Evolutionary conservation across 1,284 basidiomycete genomes (phyloP).

Genomic region (Apiotrichum sp.): DNA sequence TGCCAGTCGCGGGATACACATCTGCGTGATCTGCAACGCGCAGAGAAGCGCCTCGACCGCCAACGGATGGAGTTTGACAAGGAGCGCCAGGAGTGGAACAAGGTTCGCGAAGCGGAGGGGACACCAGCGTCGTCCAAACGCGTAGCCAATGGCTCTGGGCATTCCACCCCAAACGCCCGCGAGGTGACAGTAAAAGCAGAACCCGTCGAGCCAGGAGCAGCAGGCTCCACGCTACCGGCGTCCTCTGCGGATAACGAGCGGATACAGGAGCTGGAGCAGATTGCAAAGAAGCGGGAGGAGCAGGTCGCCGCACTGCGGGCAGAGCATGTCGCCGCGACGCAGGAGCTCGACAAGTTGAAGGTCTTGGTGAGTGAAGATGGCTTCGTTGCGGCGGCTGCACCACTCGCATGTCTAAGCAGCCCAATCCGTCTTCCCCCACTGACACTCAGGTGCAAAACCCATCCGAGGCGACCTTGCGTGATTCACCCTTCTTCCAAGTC

Average conservation of each 20-base stretch:
- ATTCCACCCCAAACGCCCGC: slow-evolving; percentile 52
- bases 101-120: slow-evolving; percentile 9
- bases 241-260: slow-evolving; percentile 19
- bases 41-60: slow-evolving; percentile 68
- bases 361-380: slow-evolving; percentile 14
- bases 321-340: slow-evolving; percentile 27
- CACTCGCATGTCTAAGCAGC: too few species aligned
- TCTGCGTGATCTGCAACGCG: slow-evolving; percentile 56
- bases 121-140: slow-evolving; percentile 46
- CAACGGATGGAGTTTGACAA: slow-evolving; percentile 58
- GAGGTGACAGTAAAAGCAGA: not conserved
- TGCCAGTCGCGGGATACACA: slow-evolving; percentile 56
- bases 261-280: slow-evolving; percentile 29
- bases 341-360: slow-evolving; percentile 34
- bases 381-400: too few species aligned
- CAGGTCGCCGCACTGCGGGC: slow-evolving; percentile 26
- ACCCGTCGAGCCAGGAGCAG: not conserved
- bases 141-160: slow-evolving; percentile 49
- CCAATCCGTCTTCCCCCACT: not conserved
- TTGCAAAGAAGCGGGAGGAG: slow-evolving; percentile 28
- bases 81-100: slow-evolving; percentile 49
- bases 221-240: not conserved
- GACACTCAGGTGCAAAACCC: slow-evolving; percentile 28
- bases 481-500: slow-evolving; percentile 41
- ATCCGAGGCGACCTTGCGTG: slow-evolving; percentile 30